Evolutionary conservation across 176 grass and related monocot genomes (phyloP).

Genomic region (Stipa capillata): DNA sequence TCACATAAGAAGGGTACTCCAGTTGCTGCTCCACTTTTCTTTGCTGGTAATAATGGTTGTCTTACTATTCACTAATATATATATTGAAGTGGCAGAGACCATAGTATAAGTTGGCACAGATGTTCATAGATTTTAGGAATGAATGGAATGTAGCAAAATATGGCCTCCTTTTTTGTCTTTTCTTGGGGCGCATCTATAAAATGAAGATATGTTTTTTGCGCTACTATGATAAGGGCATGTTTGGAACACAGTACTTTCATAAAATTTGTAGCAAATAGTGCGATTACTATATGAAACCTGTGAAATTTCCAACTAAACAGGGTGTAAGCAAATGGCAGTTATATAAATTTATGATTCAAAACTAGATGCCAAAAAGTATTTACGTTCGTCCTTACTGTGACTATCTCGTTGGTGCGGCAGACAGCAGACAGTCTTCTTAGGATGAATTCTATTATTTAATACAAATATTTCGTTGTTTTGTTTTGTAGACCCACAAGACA

Average conservation of each 20-base stretch:
- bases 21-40: constrained; percentile 73
- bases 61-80: background rate
- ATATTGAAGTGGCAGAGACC: background rate
- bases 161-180: background rate
- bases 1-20: constrained; percentile 70
- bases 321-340: background rate
- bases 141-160: background rate
- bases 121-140: constrained; percentile 10
- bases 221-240: background rate
- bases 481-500: constrained; percentile 69
- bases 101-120: constrained; percentile 7
- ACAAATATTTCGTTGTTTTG: background rate
- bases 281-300: background rate
- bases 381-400: background rate
- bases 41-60: constrained; percentile 53
- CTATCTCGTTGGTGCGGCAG: background rate
- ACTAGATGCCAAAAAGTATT: background rate
- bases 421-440: background rate
- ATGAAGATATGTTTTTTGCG: background rate
- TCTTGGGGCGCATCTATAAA: background rate
- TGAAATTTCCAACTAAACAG: background rate
- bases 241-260: background rate
- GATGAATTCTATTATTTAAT: background rate
- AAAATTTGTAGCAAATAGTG: background rate
- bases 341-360: background rate